Conservation (phyloP, 1,139 yeast species). For the Zygoascus sp. region DNA sequence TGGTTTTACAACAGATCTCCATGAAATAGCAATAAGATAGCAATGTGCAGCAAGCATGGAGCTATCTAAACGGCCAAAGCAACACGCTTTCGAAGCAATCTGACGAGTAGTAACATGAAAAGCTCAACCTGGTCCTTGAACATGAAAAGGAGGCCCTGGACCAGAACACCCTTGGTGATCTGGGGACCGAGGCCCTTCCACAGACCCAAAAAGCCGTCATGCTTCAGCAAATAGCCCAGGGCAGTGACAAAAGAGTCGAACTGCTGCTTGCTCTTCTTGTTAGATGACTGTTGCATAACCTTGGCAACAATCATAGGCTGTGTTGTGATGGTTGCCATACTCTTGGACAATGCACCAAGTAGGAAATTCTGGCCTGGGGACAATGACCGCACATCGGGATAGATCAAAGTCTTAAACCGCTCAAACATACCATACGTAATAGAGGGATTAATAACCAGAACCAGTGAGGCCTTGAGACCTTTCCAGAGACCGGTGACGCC, state of each 20-base stretch:
- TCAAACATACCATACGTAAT: slow-evolving; percentile 84
- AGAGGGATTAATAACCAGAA: slow-evolving; percentile 77
- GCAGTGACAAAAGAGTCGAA: slow-evolving; percentile 53
- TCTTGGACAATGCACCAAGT: slow-evolving; percentile 74
- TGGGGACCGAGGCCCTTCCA: slow-evolving; percentile 85
- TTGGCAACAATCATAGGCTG: slow-evolving; percentile 85
- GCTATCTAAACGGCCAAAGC: slow-evolving; percentile 1
- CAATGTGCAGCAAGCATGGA: not conserved
- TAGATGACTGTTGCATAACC: slow-evolving; percentile 66
- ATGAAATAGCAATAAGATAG: not conserved
- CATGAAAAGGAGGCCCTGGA: slow-evolving; percentile 81
- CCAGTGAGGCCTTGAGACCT: slow-evolving; percentile 76
- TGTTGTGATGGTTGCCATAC: slow-evolving; percentile 73
- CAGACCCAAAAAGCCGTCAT: slow-evolving; percentile 51
- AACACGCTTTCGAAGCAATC: slow-evolving; percentile 22
- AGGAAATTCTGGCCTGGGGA: slow-evolving; percentile 65
- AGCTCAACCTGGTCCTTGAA: slow-evolving; percentile 60
- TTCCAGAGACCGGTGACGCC: slow-evolving; percentile 77
- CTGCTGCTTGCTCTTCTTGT: slow-evolving; percentile 29
- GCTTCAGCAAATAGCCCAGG: slow-evolving; percentile 44
- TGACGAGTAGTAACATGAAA: slow-evolving; percentile 32
- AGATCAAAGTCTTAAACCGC: slow-evolving; percentile 56
- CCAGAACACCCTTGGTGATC: slow-evolving; percentile 73
- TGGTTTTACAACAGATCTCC: not conserved
- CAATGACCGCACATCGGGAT: slow-evolving; percentile 45